phyloP scores from a whole-genome alignment of 768 basidiomycete species.

The Mycena vitilis region DNA sequence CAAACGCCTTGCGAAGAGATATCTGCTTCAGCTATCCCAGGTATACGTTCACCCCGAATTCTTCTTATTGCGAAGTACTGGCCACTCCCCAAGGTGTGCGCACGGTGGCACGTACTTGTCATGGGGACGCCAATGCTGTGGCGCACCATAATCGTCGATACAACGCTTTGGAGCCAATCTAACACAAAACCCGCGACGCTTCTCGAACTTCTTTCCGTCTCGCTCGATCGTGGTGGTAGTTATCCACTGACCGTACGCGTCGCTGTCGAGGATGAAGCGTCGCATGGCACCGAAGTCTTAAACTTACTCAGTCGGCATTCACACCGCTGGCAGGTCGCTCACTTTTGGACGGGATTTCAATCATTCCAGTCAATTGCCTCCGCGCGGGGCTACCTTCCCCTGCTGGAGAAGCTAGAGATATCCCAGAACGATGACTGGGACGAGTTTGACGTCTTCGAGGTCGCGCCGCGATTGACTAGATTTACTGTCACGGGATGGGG shows the following conservation, averaged over 20 bases:
- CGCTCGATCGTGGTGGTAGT: conserved; percentile 4
- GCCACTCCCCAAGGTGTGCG: conserved; percentile 9
- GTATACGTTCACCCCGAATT: no score
- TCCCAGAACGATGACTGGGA: conserved; percentile 19
- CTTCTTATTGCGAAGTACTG: neutral
- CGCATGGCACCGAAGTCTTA: neutral
- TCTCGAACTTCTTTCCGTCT: neutral
- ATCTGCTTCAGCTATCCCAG: no score
- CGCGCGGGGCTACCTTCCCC: conserved; percentile 8
- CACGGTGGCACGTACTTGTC: conserved; percentile 8
- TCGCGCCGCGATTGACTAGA: conserved; percentile 6
- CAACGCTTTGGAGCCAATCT: conserved; percentile 1
- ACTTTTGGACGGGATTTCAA: conserved; percentile 1
- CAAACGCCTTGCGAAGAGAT: neutral
- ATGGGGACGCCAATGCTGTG: conserved; percentile 23
- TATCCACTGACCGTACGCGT: conserved; percentile 9
- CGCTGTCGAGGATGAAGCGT: conserved; percentile 1
- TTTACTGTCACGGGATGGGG: conserved; percentile 12
- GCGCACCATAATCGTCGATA: conserved; percentile 12
- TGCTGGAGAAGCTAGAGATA: conserved; percentile 6
- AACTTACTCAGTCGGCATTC: conserved; percentile 7
- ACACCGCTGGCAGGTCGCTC: conserved; percentile 2
- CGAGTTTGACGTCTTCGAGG: conserved; percentile 1
- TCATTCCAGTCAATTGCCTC: neutral
- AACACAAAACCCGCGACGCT: neutral